Base-by-base conservation (phyloP, 108 stramenopile species). In the Parmales sp. region DNA sequence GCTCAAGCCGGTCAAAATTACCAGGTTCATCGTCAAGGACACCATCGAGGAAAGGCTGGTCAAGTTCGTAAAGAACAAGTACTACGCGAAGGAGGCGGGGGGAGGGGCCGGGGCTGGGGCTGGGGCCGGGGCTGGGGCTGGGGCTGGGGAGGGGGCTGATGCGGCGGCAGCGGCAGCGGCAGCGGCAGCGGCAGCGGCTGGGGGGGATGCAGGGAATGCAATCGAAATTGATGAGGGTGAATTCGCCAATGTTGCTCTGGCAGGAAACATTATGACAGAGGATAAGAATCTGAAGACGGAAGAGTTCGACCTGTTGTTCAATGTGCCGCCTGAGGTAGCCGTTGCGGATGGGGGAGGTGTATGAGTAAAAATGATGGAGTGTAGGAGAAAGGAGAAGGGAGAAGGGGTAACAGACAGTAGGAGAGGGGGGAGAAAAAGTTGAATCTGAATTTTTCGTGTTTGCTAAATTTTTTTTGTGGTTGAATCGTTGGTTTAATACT, bases 31-130 rank as follows among this genome's bases (percentile, higher is more conserved):
- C 7, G n/a, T 67, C 38, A 46, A 45, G 66, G 36, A 46, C 31
- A 60, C 31, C 20, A 60, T 60, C 54, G 54, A 60, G 54, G 54
- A 60, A 34, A 60, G 54, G 54, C 29, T 60, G 13, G 29, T 60
- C 4, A 60, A 60, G 31, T 1, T 60, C 1, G 31, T 34, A 34
- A 4, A 11, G n/a, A 60, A 60, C 29, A 60, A 60, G 26, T 60
- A 60, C 54, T 23, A 48, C 2, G 16, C 4, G 46, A 18, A 3
- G 19, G 54, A 34, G 16, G 16, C 11, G 8, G 16, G 16, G 41
- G 41, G 11, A 43, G 16, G 8, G 8, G 54, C 9, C 3, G 54
- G 26, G 26, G 54, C 31, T 3, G 54, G 28, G 2, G 54, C 29
- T 23, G 0, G 54, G 16, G 54, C 9, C 4, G 31, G 36, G 4